Base-by-base conservation (phyloP, 768 basidiomycete genomes). In the Boletus vinaceobasis region DNA sequence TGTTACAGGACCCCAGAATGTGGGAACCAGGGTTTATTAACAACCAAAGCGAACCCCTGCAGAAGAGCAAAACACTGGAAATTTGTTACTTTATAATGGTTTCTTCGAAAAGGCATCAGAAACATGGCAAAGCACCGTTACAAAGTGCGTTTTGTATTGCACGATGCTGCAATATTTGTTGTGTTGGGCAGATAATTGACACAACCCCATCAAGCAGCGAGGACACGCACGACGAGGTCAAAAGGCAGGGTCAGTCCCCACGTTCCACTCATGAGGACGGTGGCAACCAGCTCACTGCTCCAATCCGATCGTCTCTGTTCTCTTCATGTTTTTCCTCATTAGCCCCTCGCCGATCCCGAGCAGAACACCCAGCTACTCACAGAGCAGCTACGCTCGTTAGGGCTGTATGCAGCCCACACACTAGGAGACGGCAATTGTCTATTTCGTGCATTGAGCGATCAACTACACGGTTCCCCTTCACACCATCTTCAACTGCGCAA, bases 341-440 rank as follows among this genome's bases (percentile, higher is more conserved):
- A 72, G 71, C 77, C 81, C 59, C 70, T 77, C 43, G 73, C 82
- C 38, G 81, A 87, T 73, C 85, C 87, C 50, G 77, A 77, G 38
- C 75, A 82, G 62, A 88, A 83, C 69, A 84, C 82, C 21, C 79
- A 81, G 53, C 79, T 78, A 48, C 84, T 95, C 59, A 82, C 77
- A 7, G 75, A 78, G 50, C 90, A 94, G 73, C 83, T 96, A 37
- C 82, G 83, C 46, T 77, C 83, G 6, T 74, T 93, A 49, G 91
- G 92, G 3, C 77, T 95, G 9, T 95, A 95, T 68, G 87, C 93
- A n/a, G 89, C 90, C 4, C 78, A 84, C 59, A 95, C 90, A 17
- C 71, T 91, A 40, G 93, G 91, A 48, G 90, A 96, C 71, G 93
- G 94, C 44, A 96, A 95, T 73, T 97, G 93, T 71, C 82, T 97